phyloP scores from a whole-genome alignment of 345 rosid species.

The Kernera saxatilis region DNA sequence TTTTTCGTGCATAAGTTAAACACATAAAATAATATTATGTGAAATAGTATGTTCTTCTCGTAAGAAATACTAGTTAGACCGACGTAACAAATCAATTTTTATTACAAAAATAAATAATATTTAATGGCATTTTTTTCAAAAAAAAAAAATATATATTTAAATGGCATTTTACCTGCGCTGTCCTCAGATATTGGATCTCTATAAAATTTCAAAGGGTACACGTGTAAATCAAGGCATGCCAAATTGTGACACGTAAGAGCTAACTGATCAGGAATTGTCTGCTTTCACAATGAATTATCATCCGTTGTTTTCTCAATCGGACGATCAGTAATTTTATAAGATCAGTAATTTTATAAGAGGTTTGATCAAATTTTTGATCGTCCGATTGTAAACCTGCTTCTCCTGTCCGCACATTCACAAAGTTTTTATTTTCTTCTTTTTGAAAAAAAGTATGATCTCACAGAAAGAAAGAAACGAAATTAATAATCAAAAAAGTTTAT shows the following conservation, averaged over 20 bases:
- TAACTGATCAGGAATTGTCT: neutral
- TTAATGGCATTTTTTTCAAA: too few species aligned
- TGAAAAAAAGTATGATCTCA: neutral
- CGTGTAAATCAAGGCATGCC: constrained; percentile 30
- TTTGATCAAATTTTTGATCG: neutral
- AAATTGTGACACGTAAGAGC: constrained; percentile 6
- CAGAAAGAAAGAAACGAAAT: neutral
- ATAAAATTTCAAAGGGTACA: constrained; percentile 13
- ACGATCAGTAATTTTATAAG: neutral
- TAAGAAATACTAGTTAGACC: neutral
- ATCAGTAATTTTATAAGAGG: too few species aligned
- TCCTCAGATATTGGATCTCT: constrained; percentile 11
- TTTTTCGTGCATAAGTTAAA: too few species aligned
- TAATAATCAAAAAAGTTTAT: neutral
- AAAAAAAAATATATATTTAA: too few species aligned
- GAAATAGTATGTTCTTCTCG: too few species aligned
- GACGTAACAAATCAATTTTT: neutral
- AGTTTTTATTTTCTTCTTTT: too few species aligned
- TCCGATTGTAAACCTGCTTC: neutral
- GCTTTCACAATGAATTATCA: constrained; percentile 2
- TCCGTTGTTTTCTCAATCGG: neutral
- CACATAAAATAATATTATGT: too few species aligned
- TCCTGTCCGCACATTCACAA: neutral
- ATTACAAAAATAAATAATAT: neutral
- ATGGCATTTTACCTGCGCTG: neutral